Base-by-base conservation (phyloP, 148 eudicot species). In the Euryodendron excelsum region DNA sequence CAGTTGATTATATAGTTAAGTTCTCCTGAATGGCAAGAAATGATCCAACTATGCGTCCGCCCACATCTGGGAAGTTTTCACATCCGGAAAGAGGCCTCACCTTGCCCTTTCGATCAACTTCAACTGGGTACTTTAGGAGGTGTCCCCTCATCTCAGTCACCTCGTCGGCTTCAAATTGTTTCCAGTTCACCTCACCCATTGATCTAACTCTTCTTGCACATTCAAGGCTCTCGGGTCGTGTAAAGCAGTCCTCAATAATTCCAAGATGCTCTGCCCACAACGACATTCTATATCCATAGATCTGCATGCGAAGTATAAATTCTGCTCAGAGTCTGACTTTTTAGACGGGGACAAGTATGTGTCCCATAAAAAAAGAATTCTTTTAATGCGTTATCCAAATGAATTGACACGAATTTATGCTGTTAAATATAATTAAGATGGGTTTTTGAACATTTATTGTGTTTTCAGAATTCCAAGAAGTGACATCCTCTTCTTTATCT, bases 221-320 rank as follows among this genome's bases (percentile, higher is more conserved):
- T 71, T 96, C 98, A 21, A 93, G 52, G 31, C 91, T 91, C 85
- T 89, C 97, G 0, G 99, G 97, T 65, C 83, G 82, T 18, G 77
- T 77, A 76, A 90, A 96, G 80, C 88, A 82, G 59, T 91, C 89
- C 9, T 90, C 93, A 28, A 90, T 59, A 28, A 81, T 76, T 72
- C 97, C 99, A 30, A 89, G 85, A 80, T 94, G 98, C 88, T 94
- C 98, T 31, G 95, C 90, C 98, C 98, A 94, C 53, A 94, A 87
- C 14, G 98, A 92, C 93, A 89, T 94, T 78, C 97, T 88, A 78
- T 94, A 94, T 34, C 94, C 97, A 64, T 89, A 83, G 48, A 93
- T 82, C 97, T 93, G 84, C 79, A 86, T n/a, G n/a, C n/a, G n/a
- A n/a, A n/a, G n/a, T n/a, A n/a, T n/a, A n/a, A n/a, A n/a, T n/a